phyloP scores from a whole-genome alignment of 768 basidiomycete genomes.

The Phanerodontia chrysosporium region DNA sequence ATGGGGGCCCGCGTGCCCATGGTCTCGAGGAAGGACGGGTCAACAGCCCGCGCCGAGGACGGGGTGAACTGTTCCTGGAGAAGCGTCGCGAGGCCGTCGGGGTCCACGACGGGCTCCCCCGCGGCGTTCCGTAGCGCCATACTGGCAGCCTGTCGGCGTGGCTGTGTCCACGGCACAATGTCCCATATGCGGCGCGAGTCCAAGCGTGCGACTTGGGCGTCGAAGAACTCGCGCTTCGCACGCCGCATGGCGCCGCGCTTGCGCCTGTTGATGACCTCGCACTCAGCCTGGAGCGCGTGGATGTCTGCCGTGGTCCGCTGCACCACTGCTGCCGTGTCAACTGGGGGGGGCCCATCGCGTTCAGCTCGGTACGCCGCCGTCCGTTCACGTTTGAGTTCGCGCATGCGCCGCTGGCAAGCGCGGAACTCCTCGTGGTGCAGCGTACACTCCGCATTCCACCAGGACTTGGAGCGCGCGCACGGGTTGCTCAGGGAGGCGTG shows the following conservation, averaged over 20 bases:
- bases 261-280: neutral
- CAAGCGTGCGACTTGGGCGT: neutral
- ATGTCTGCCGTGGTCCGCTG: neutral
- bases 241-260: neutral
- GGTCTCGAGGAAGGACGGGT: neutral
- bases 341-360: neutral
- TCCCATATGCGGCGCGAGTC: conserved; percentile 7
- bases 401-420: no score
- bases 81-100: neutral
- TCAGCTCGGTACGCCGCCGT: no score
- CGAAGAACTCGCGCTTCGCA: conserved; percentile 4
- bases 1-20: neutral
- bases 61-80: neutral
- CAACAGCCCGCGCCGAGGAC: neutral
- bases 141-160: neutral
- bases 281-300: neutral
- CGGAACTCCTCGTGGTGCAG: no score
- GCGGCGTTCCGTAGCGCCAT: neutral
- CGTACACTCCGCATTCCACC: no score
- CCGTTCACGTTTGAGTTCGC: no score
- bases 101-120: neutral
- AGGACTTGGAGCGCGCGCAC: no score
- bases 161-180: conserved; percentile 6
- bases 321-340: neutral
- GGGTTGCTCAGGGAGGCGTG: neutral